These are phyloP conservation scores for Oenanthe sinensis DNA, from an alignment of 129 eudicot species.

Conservation along the genomic window DNA sequence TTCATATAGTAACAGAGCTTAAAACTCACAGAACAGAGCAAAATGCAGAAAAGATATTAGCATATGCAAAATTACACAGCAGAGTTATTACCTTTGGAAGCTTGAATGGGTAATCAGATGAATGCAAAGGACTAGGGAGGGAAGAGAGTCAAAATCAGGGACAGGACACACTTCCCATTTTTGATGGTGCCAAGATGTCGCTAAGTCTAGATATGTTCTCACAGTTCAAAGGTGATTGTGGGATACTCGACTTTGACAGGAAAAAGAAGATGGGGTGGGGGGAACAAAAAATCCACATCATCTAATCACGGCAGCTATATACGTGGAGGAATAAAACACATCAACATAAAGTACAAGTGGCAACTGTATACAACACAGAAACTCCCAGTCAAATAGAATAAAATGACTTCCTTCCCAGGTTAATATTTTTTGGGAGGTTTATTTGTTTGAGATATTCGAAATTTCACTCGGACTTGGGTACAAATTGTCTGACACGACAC, in stretches of 20 bases:
- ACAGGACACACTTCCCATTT: not conserved
- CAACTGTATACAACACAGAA: not conserved
- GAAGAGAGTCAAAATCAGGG: not conserved
- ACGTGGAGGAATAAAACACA: not conserved
- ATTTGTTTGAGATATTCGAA: not conserved
- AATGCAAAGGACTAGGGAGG: not conserved
- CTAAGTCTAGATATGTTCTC: not conserved
- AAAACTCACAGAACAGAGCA: not conserved
- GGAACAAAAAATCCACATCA: too few species aligned
- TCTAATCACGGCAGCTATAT: not conserved
- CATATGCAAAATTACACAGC: not conserved
- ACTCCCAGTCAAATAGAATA: not conserved
- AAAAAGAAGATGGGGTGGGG: not conserved
- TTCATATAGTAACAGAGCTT: not conserved
- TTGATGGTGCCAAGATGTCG: not conserved
- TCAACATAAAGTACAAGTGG: not conserved
- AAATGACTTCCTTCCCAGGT: not conserved
- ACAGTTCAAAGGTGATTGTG: not conserved
- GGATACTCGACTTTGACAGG: not conserved
- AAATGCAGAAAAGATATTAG: not conserved
- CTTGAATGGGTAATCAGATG: constrained; percentile 77
- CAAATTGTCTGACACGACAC: not conserved
- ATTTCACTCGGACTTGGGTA: not conserved
- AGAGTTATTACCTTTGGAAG: constrained; percentile 55
- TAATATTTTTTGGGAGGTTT: not conserved